These are phyloP conservation scores for Leishmania aethiopica DNA, from an alignment of 208 protist species.

Conservation along the genomic window DNA sequence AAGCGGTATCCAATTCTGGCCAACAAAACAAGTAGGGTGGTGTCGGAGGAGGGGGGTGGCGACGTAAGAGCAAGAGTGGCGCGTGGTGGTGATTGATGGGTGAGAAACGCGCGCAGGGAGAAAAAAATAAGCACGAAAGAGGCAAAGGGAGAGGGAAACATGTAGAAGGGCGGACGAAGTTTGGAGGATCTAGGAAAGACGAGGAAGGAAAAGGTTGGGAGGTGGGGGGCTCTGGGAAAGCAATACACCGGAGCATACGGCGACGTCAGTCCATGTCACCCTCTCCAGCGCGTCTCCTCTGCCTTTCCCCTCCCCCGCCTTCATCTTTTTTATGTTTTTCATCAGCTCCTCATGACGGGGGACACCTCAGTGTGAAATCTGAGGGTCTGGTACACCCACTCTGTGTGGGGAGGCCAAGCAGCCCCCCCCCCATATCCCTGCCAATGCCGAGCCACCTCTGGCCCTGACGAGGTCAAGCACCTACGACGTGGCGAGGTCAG, in stretches of 20 bases:
- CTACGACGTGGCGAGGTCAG: not conserved
- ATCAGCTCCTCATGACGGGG: not conserved
- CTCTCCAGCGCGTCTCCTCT: not conserved
- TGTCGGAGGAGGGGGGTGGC: not conserved
- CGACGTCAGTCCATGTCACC: not conserved
- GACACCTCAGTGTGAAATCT: not conserved
- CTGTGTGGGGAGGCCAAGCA: not conserved
- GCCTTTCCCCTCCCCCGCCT: not conserved
- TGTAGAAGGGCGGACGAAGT: not conserved
- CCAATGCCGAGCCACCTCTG: not conserved
- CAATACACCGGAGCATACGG: not conserved
- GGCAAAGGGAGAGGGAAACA: not conserved
- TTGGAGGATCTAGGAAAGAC: not conserved
- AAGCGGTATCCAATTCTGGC: conserved; percentile 1
- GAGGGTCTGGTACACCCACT: not conserved
- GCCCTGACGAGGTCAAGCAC: not conserved
- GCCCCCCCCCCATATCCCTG: not conserved
- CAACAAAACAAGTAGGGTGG: not conserved
- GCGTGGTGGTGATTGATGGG: not conserved
- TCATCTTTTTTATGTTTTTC: not conserved
- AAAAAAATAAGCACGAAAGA: not conserved
- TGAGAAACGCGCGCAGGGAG: not conserved
- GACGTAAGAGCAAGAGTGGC: not conserved
- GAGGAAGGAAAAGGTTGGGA: not conserved
- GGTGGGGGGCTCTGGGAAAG: not conserved